Evolutionary conservation across 345 rosid species (phyloP), one percentile per base, ranked within the genome.

Genomic region (Noccaea caerulescens): DNA sequence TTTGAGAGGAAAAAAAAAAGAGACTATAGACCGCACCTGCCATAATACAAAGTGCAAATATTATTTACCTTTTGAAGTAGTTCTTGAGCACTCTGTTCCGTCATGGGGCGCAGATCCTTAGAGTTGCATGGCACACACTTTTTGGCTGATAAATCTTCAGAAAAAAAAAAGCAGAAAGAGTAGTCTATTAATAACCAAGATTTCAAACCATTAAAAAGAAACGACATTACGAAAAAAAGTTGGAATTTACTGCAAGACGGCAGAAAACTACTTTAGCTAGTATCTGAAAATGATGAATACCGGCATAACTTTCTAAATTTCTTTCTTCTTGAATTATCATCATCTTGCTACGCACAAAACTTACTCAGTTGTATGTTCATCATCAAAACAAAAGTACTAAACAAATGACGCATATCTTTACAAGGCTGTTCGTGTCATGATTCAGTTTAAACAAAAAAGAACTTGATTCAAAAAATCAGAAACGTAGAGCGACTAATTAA

Each of bases 51-150:
- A 49, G 27, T 58, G 25, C 34, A n/a, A 58, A 78, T 39, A 8
- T 66, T n/a, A 58, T 68, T 1, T 0, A 91, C 99, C 87, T 84
- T 84, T 36, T 87, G 41, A 62, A 91, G 75, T 42, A 88, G 75
- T 32, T 68, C 72, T 58, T 63, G 72, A 54, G 97, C 99, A 76
- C 73, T 82, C 79, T 85, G 85, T 82, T 86, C 87, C 12, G 89
- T 82, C 99, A 94, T 91, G 56, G 99, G 76, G 12, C 59, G 82
- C 79, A 91, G 57, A 56, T 91, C 96, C 86, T 89, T 89, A n/a
- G 89, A 7, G 59, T 81, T 80, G 78, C 99, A 94, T 69, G 99
- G 95, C 59, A 87, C 90, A 68, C 95, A 94, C 84, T 89, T 91
- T 83, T 84, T 89, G 60, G 82, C 60, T 20, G 84, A 78, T 72